These are phyloP conservation scores for Agarophyton chilense DNA, from an alignment of 23 red algal genomes.

Conservation along the genomic window DNA sequence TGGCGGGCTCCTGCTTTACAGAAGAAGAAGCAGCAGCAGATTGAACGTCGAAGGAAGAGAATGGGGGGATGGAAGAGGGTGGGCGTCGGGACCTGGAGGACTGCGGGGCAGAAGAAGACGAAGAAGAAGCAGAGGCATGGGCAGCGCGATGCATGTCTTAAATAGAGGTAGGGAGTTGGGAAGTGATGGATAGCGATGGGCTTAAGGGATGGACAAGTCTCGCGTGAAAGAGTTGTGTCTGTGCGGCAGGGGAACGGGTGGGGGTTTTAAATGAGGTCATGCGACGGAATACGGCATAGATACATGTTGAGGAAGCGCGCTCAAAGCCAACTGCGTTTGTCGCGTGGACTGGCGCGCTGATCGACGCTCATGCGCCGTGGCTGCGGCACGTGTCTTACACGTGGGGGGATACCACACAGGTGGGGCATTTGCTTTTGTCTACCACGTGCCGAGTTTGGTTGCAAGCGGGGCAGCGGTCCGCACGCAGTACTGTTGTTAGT, in stretches of 20 bases:
- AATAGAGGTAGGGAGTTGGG: background rate
- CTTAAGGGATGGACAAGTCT: background rate
- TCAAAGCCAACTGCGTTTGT: conserved; percentile 54
- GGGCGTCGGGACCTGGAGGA: background rate
- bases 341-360: conserved; percentile 1
- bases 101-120: background rate
- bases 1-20: conserved; percentile 8
- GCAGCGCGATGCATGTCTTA: conserved; percentile 3
- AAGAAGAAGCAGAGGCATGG: background rate
- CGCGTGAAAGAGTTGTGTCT: background rate
- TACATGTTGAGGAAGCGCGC: background rate
- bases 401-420: background rate
- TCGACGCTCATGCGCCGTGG: background rate
- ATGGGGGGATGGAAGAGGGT: background rate
- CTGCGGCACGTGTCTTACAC: background rate
- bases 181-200: background rate
- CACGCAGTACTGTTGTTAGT: background rate
- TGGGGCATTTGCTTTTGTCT: background rate
- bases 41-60: background rate
- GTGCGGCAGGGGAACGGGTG: background rate
- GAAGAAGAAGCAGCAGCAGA: background rate
- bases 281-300: background rate
- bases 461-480: background rate
- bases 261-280: conserved; percentile 1
- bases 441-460: background rate